Percentiles rank a stretch among this genome's conserved stretches.
phyloP scores from a whole-genome alignment of 768 basidiomycete genomes.

The Tulasnella sp. region DNA sequence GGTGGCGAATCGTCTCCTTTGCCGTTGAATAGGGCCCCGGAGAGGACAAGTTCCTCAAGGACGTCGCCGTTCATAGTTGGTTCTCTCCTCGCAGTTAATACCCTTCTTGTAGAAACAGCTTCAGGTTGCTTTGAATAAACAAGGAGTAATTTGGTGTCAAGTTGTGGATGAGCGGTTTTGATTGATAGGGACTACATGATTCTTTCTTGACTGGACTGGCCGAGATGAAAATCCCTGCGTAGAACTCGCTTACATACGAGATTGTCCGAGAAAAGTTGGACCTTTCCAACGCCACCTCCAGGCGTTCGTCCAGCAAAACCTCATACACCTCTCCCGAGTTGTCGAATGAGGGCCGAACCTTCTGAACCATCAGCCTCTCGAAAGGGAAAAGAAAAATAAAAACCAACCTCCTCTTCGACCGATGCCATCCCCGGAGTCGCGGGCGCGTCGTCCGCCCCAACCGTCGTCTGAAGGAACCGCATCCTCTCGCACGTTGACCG shows the following conservation, averaged over 20 bases:
- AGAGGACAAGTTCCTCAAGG: constrained; percentile 63
- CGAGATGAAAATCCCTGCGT: background rate
- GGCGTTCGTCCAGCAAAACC: too few relatives aligned
- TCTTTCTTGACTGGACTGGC: background rate
- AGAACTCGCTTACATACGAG: background rate
- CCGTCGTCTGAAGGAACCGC: background rate
- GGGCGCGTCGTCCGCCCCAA: background rate
- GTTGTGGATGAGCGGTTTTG: background rate
- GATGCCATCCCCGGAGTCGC: background rate
- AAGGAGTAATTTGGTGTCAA: too few relatives aligned
- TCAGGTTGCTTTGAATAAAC: too few relatives aligned
- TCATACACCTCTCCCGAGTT: too few relatives aligned
- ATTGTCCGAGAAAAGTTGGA: background rate
- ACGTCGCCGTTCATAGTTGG: constrained; percentile 27
- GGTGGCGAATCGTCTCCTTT: constrained; percentile 53
- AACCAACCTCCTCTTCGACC: background rate
- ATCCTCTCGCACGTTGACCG: background rate
- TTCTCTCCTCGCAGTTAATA: background rate
- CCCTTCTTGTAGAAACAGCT: too few relatives aligned
- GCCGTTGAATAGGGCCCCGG: constrained; percentile 60
- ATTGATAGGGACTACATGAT: background rate
- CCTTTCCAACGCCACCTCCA: too few relatives aligned
- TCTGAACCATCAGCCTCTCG: too few relatives aligned
- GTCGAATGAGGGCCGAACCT: too few relatives aligned
- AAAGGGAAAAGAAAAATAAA: background rate